Base-by-base conservation (phyloP, 495 filamentous ascomycete species). In the Aspergillus cavernicola region DNA sequence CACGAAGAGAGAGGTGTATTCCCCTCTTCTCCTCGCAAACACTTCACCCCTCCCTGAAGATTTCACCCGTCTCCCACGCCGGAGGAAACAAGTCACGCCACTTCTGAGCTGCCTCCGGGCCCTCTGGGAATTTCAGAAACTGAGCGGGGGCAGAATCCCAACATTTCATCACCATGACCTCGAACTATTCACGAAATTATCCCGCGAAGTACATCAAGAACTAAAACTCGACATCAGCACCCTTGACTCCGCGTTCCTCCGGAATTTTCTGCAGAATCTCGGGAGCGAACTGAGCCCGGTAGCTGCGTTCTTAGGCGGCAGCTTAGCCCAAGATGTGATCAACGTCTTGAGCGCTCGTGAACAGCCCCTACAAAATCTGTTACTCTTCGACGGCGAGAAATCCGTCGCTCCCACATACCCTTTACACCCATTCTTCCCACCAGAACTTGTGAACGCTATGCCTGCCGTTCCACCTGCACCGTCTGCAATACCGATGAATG, bases 311-410 rank as follows among this genome's bases (percentile, higher is more conserved):
- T 67, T 97, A 20, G 93, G 93, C 22, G 93, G 91, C 0, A 82
- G 88, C 62, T 75, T 98, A 4, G 91, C 92, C 3, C 93, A 98
- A 71, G 93, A 98, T 65, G 90, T 95, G 16, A 97, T 98, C 68
- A 97, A 97, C 56, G 92, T 97, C 31, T 80, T 97, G 8, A 89
- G 91, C 19, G 80, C 84, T 57, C 80, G 88, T 36, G 90, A 97
- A 71, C 93, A 97, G 67, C 93, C 93, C 3, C 80, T 97, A 13
- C 95, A 97, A 75, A 98, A 98, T 65, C 82, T 97, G 62, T 77
- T 95, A 29, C 72, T 97, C 10, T 96, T 97, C 64, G 90, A 97
- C 66, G 93, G 90, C 2, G 88, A 89, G 58, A 81, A 76, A 47
- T 86, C 83, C 63, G 79, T 86, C 44, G 88, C 85, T 0, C 85